Evolutionary conservation across 176 grass and related monocot genomes (phyloP), one percentile per base, ranked within the genome.

Genomic region (Elymus sibiricus): DNA sequence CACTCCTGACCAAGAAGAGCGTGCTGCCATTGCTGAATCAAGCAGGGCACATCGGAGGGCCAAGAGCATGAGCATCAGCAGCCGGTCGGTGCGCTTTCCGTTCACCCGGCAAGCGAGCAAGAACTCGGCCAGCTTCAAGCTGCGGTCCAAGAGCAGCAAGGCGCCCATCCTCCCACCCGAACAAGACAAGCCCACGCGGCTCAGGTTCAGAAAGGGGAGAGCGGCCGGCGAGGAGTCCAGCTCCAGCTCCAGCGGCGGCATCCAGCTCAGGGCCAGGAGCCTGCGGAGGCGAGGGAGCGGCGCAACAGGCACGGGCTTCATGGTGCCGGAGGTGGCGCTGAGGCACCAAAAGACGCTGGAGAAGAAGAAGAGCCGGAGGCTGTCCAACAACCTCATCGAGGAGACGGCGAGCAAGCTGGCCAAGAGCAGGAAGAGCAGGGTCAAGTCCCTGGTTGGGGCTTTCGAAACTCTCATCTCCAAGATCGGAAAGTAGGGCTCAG

Each of bases 371-470:
- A 91, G 89, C 81, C 88, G 84, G 79, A 79, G 83, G 81, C 73
- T 95, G 63, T 93, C 87, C 86, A 95, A 93, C 65, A 84, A 53
- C 44, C 14, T 89, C 31, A 91, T 93, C 65, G 91, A 93, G 76
- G 93, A 95, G 84, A 93, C 93, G 22, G 91, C 89, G 11, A 85
- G 64, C 81, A 93, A 56, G 86, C 90, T 95, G 17, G 90, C 88
- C 2, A 90, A 85, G 87, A 82, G 79, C 47, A 92, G 88, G 86
- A 95, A 93, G 79, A 95, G 93, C 84, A 91, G 70, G 83, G 91
- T 95, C 9, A 95, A 93, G 91, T 89, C 93, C 11, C 78, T 95
- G 27, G 93, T 93, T 1, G 93, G 93, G n/a, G 93, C 93, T 2
- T 95, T 95, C 5, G 93, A 95, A 9, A 85, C 91, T 4, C 88